Evolutionary conservation across 1,139 yeast genomes (phyloP).

Genomic region (Nadsonia starkeyi-henricii): DNA sequence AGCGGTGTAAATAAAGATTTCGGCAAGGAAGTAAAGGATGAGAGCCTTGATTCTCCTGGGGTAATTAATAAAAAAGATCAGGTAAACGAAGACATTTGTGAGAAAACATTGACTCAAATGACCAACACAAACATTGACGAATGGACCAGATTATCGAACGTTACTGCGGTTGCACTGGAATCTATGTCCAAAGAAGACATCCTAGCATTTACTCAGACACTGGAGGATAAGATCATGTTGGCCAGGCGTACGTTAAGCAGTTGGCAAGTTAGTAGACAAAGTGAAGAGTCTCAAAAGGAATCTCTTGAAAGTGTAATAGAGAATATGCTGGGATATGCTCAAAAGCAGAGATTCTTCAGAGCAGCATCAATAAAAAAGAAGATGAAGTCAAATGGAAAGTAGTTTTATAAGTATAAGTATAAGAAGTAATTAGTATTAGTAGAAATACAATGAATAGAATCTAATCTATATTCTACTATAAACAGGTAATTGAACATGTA

Average conservation of each 20-base stretch:
- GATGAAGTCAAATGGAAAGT: neutral
- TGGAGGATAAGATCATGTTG: slow-evolving; percentile 17
- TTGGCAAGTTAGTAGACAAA: slow-evolving; percentile 35
- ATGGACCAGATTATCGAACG: slow-evolving; percentile 23
- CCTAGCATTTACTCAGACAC: slow-evolving; percentile 14
- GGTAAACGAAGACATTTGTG: slow-evolving; percentile 3
- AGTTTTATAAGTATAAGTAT: neutral
- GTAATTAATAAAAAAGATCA: neutral
- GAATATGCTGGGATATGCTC: slow-evolving; percentile 57
- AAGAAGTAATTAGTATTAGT: too few relatives aligned
- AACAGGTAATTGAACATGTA: too few relatives aligned
- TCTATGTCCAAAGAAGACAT: slow-evolving; percentile 24
- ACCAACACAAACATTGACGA: slow-evolving; percentile 13
- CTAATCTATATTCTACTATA: too few relatives aligned
- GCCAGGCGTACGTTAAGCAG: slow-evolving; percentile 30
- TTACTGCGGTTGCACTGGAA: slow-evolving; percentile 22
- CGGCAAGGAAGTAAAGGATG: neutral
- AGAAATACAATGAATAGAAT: too few relatives aligned
- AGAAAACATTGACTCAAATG: slow-evolving; percentile 10
- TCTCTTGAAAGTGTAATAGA: slow-evolving; percentile 61
- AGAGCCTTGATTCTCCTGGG: neutral
- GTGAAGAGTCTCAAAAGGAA: slow-evolving; percentile 38
- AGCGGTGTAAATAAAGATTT: neutral
- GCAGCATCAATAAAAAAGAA: neutral
- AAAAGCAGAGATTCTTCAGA: slow-evolving; percentile 15